Conservation (phyloP, 306 rosid species). For the Cercis canadensis region DNA sequence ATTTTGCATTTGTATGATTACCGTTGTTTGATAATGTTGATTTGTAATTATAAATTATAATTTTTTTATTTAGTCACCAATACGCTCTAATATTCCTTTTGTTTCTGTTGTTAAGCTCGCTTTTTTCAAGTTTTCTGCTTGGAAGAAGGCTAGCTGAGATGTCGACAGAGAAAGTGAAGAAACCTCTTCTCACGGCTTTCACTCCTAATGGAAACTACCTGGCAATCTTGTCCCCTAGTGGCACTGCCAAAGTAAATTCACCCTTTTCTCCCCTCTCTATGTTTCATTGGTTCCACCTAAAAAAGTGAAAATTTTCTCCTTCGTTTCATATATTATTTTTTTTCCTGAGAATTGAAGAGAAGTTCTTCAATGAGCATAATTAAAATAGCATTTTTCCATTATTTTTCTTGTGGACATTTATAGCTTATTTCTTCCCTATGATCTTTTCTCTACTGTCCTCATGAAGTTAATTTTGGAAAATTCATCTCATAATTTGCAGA, state of each 20-base stretch:
- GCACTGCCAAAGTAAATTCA: slow-evolving; percentile 40
- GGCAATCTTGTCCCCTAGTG: slow-evolving; percentile 43
- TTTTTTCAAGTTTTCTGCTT: slow-evolving; percentile 1
- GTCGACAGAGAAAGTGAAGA: slow-evolving; percentile 44
- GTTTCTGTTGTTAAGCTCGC: not conserved
- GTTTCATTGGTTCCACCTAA: too few species aligned
- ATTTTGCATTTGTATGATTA: not conserved
- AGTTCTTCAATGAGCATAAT: too few species aligned
- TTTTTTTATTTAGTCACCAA: not conserved
- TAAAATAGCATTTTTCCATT: too few species aligned
- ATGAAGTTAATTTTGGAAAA: slow-evolving; percentile 11
- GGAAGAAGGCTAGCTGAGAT: slow-evolving; percentile 34
- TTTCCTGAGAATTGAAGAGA: too few species aligned
- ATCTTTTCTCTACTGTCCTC: slow-evolving; percentile 1
- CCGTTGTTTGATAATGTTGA: not conserved
- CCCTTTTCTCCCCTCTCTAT: not conserved
- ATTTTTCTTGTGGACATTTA: too few species aligned
- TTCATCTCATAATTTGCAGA: slow-evolving; percentile 42
- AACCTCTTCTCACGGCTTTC: slow-evolving; percentile 47
- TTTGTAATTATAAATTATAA: not conserved
- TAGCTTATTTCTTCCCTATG: not conserved
- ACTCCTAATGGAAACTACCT: slow-evolving; percentile 44
- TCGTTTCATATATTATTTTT: too few species aligned
- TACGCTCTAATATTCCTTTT: too few species aligned
- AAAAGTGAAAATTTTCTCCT: too few species aligned